Evolutionary conservation across 208 protist genomes (phyloP).

Genomic region (Leishmania gerbilli): DNA sequence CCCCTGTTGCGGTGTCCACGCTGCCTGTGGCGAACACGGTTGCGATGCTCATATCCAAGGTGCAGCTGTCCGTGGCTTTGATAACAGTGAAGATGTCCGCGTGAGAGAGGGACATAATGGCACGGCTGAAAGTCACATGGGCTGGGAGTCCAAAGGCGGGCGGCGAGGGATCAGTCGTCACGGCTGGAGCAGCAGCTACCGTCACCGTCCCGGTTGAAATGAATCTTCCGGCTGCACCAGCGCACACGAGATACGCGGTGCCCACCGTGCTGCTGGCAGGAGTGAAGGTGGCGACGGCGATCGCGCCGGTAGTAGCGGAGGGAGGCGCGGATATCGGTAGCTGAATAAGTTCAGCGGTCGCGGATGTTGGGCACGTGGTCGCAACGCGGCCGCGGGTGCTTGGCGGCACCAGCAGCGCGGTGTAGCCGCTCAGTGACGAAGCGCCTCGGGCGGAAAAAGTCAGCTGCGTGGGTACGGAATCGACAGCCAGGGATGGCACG

Average conservation of each 20-base stretch:
- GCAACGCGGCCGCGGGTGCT: neutral
- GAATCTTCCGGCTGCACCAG: conserved; percentile 24
- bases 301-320: neutral
- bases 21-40: conserved; percentile 30
- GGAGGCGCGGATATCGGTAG: conserved; percentile 12
- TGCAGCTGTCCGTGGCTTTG: conserved; percentile 30
- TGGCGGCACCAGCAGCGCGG: conserved; percentile 20
- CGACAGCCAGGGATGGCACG: conserved; percentile 41
- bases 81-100: conserved; percentile 35
- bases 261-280: conserved; percentile 15
- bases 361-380: conserved; percentile 14
- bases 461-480: conserved; percentile 30
- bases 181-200: conserved; percentile 26
- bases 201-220: conserved; percentile 33
- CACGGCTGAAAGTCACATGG: conserved; percentile 32
- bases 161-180: conserved; percentile 25
- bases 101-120: conserved; percentile 23
- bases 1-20: conserved; percentile 24
- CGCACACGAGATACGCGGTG: conserved; percentile 38
- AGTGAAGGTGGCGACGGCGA: conserved; percentile 35
- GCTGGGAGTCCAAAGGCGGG: conserved; percentile 34
- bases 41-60: conserved; percentile 7
- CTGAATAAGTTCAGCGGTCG: conserved; percentile 14
- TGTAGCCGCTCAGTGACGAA: conserved; percentile 28
- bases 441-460: conserved; percentile 47